Evolutionary conservation across 352 stramenopile species (phyloP).

Genomic region (Phytophthora boehmeriae): DNA sequence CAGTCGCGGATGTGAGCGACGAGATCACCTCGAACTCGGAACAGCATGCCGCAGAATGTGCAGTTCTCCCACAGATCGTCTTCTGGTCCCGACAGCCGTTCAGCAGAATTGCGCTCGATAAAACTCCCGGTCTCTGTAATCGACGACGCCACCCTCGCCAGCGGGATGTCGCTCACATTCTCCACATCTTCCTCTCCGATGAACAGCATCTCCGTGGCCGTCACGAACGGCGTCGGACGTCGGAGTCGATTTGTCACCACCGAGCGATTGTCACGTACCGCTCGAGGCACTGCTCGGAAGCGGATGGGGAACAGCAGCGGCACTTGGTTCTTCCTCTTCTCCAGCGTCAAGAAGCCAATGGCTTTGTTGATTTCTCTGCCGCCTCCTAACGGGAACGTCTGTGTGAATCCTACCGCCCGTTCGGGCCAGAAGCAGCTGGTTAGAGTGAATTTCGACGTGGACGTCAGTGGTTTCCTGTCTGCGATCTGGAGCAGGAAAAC

Average conservation of each 20-base stretch:
- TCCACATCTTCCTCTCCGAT: constrained; percentile 54
- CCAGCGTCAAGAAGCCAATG: constrained; percentile 66
- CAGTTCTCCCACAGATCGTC: constrained; percentile 54
- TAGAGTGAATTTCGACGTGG: constrained; percentile 61
- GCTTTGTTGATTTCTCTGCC: constrained; percentile 54
- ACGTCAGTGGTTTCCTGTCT: constrained; percentile 54
- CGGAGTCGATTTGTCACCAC: constrained; percentile 17
- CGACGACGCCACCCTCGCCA: constrained; percentile 41
- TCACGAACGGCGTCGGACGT: constrained; percentile 50
- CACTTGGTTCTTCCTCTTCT: constrained; percentile 67
- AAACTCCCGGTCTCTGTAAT: constrained; percentile 6
- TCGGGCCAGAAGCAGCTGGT: constrained; percentile 65
- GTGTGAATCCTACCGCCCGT: constrained; percentile 56
- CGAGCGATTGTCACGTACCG: constrained; percentile 37
- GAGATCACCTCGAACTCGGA: constrained; percentile 41
- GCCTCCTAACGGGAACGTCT: constrained; percentile 56
- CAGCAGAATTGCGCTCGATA: constrained; percentile 3
- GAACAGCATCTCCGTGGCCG: constrained; percentile 55
- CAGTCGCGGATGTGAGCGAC: constrained; percentile 60
- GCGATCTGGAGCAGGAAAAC: constrained; percentile 66
- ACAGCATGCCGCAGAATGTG: constrained; percentile 55
- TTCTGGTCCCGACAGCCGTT: constrained; percentile 22
- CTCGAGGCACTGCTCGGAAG: constrained; percentile 50
- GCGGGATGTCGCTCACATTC: constrained; percentile 37
- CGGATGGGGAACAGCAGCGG: constrained; percentile 68